Conservation (phyloP, 1,139 yeast species). For the Eremothecium sinecaudum region DNA sequence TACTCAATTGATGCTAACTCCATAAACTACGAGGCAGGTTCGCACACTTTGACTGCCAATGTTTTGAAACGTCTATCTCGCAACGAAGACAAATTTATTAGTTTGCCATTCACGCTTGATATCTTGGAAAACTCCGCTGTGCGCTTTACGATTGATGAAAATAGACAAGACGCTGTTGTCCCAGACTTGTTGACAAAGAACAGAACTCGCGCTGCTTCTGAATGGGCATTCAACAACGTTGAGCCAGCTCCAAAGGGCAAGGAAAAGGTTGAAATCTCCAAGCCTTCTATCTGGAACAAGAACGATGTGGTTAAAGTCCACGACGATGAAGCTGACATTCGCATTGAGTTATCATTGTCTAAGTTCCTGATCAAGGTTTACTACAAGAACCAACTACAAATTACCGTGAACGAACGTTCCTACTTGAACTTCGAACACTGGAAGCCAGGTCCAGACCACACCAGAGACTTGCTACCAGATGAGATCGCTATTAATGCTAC, state of each 20-base stretch:
- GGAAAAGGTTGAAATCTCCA: constrained; percentile 15
- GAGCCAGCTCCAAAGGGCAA: constrained; percentile 8
- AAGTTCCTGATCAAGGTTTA: constrained; percentile 47
- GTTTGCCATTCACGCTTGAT: constrained; percentile 49
- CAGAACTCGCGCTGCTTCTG: constrained; percentile 52
- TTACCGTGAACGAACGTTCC: constrained; percentile 58
- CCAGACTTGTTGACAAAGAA: constrained; percentile 30
- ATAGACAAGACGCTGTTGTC: constrained; percentile 33
- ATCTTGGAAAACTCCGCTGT: constrained; percentile 45
- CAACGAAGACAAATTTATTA: constrained; percentile 13
- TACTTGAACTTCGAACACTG: constrained; percentile 74
- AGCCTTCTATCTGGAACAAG: background rate
- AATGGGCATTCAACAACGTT: constrained; percentile 44
- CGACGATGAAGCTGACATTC: constrained; percentile 35
- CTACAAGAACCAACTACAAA: constrained; percentile 38
- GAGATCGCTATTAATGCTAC: constrained; percentile 49
- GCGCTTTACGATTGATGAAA: constrained; percentile 59
- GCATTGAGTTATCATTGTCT: constrained; percentile 36
- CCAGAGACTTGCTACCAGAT: constrained; percentile 39
- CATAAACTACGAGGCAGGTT: constrained; percentile 27
- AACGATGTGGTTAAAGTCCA: constrained; percentile 32
- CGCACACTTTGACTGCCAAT: constrained; percentile 18
- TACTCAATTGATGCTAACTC: constrained; percentile 45
- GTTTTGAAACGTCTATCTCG: constrained; percentile 19
- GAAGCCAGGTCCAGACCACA: constrained; percentile 39